Evolutionary conservation across 2,329 filamentous ascomycete genomes (phyloP).

Genomic region (Tolypocladium sp.): DNA sequence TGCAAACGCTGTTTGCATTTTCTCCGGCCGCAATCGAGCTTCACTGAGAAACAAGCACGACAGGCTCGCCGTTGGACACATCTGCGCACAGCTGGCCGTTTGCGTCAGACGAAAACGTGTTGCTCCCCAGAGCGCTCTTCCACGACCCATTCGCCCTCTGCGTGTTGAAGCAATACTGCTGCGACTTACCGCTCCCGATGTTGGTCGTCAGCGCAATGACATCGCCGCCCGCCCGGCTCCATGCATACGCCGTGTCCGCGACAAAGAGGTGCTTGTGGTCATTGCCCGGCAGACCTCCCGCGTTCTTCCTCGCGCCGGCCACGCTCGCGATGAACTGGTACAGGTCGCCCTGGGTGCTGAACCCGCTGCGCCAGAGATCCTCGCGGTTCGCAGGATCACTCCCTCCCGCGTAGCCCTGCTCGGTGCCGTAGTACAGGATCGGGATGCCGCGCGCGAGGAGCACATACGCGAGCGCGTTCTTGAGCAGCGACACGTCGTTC

Average conservation of each 20-base stretch:
- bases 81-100: conserved; percentile 30
- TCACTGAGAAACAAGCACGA: conserved; percentile 16
- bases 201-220: conserved; percentile 37
- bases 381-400: conserved; percentile 45
- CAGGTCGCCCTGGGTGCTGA: conserved; percentile 33
- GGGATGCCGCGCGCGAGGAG: conserved; percentile 53
- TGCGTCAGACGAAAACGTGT: conserved; percentile 25
- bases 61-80: conserved; percentile 30
- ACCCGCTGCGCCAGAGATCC: conserved; percentile 46
- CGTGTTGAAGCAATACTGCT: conserved; percentile 31
- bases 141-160: conserved; percentile 26
- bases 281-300: conserved; percentile 31
- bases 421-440: conserved; percentile 57
- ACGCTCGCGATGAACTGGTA: conserved; percentile 33
- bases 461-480: conserved; percentile 53
- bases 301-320: conserved; percentile 34
- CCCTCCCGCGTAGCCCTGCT: conserved; percentile 47
- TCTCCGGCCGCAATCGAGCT: no score
- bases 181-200: conserved; percentile 25
- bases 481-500: conserved; percentile 43
- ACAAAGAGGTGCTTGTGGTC: conserved; percentile 35
- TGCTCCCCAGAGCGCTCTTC: conserved; percentile 28
- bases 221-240: conserved; percentile 31
- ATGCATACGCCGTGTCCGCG: conserved; percentile 31
- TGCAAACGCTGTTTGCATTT: background rate